Evolutionary conservation across 495 filamentous ascomycete species (phyloP).

Genomic region (Aspergillus conjunctus): DNA sequence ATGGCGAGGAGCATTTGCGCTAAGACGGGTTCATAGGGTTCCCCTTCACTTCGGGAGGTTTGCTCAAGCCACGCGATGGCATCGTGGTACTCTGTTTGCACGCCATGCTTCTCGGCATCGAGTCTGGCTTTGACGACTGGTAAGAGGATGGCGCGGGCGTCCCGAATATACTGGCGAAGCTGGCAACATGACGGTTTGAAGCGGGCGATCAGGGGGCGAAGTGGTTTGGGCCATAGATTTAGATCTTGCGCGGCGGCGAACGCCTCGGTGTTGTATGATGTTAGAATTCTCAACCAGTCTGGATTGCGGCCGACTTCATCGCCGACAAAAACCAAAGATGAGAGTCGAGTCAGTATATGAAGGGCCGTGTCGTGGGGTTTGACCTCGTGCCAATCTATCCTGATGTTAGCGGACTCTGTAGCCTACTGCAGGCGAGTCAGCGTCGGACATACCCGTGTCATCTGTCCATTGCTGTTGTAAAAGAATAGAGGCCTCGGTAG

Average conservation of each 20-base stretch:
- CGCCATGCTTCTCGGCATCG: neutral
- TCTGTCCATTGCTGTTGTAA: neutral
- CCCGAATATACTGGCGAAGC: neutral
- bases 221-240: neutral
- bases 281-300: neutral
- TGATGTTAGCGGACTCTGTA: neutral
- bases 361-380: neutral
- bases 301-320: neutral
- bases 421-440: neutral
- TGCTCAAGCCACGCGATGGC: neutral
- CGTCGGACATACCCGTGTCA: neutral
- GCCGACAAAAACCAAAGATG: neutral
- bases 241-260: neutral
- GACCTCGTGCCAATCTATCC: neutral
- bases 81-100: neutral
- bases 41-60: neutral
- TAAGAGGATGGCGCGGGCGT: neutral
- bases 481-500: neutral
- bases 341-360: neutral
- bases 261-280: neutral
- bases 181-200: neutral
- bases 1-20: neutral
- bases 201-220: neutral
- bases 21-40: neutral
- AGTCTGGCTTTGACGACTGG: neutral